Percentiles rank a stretch among this genome's conserved stretches.
Evolutionary conservation across 2,329 filamentous ascomycete species (phyloP).

Genomic region (Diaporthe eres): DNA sequence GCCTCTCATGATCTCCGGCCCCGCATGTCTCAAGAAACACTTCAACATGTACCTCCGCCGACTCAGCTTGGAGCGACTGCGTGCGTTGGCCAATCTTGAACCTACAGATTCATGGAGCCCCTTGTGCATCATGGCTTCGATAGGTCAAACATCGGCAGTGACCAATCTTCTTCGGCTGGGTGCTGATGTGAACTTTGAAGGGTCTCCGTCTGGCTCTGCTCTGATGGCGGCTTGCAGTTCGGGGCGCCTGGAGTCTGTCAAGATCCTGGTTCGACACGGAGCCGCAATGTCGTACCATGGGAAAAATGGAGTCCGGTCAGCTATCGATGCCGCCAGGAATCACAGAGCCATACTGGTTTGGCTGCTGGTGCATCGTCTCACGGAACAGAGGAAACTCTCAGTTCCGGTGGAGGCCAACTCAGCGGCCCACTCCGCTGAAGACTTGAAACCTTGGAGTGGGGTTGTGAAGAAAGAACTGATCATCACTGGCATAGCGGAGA

Average conservation of each 20-base stretch:
- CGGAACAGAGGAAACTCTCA: conserved; percentile 1
- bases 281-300: background rate
- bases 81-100: background rate
- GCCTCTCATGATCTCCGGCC: rapidly evolving
- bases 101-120: background rate
- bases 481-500: background rate
- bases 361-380: conserved; percentile 7
- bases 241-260: background rate
- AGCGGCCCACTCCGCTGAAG: too few species aligned
- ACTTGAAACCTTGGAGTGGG: background rate
- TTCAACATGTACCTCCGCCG: conserved; percentile 5
- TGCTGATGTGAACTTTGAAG: conserved; percentile 14
- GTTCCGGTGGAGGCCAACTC: too few species aligned
- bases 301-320: background rate
- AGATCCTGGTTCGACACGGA: background rate
- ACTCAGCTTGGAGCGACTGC: background rate
- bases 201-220: conserved; percentile 2
- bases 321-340: background rate
- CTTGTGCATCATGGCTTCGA: background rate
- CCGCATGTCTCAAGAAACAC: background rate
- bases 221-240: conserved; percentile 13
- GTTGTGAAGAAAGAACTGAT: background rate
- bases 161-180: background rate
- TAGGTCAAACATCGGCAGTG: background rate
- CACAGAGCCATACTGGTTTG: background rate